Conservation (phyloP, 768 basidiomycete species). For the Leccinellum luteum region DNA sequence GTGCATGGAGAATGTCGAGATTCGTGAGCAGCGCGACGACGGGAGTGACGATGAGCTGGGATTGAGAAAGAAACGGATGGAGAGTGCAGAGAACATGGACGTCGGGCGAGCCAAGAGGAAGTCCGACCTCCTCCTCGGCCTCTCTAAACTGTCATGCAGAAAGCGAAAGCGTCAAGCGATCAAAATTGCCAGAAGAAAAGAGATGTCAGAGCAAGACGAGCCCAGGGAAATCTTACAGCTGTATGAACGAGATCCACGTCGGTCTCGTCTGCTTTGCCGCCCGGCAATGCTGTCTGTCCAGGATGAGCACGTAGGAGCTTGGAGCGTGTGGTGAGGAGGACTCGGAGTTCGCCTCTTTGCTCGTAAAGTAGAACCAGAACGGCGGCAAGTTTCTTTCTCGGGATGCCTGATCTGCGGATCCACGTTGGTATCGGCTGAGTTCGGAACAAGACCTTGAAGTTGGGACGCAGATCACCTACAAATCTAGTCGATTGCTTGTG, state of each 20-base stretch:
- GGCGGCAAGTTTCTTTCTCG: conserved; percentile 56
- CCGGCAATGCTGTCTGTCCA: conserved; percentile 81
- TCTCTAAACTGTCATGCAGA: conserved; percentile 60
- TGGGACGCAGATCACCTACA: conserved; percentile 42
- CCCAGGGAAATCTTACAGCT: conserved; percentile 54
- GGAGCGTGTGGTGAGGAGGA: conserved; percentile 84
- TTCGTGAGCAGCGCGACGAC: conserved; percentile 70
- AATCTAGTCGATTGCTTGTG: conserved; percentile 37
- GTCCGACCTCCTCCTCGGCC: conserved; percentile 80
- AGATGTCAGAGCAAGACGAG: not conserved
- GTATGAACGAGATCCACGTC: conserved; percentile 66
- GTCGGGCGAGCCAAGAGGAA: conserved; percentile 55
- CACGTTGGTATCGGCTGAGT: not conserved
- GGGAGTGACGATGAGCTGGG: conserved; percentile 71
- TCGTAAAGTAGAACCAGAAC: conserved; percentile 82
- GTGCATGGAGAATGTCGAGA: conserved; percentile 42
- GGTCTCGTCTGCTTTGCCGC: conserved; percentile 69
- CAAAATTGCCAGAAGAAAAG: not conserved
- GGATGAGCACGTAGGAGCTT: conserved; percentile 72
- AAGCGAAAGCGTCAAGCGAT: not conserved
- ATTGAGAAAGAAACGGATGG: conserved; percentile 67
- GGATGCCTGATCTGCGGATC: conserved; percentile 31
- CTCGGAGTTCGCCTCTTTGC: conserved; percentile 60
- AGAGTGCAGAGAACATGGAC: conserved; percentile 61
- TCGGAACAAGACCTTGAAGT: not conserved